Conservation (phyloP, 2,329 filamentous ascomycete species). For the Trichoderma polysporum region DNA sequence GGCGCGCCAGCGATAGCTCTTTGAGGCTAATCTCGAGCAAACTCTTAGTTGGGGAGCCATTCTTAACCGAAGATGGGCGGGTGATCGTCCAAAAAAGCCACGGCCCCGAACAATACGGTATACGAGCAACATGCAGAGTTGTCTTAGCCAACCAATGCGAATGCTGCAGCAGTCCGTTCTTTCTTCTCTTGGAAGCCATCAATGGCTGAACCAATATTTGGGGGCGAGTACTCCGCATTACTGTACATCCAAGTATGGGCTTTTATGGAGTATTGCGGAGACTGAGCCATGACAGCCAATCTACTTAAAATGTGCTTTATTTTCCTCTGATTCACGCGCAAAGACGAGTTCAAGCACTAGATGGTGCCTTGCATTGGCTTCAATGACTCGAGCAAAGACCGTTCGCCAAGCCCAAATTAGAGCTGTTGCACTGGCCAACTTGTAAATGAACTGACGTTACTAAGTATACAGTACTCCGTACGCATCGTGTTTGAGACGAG, state of each 20-base stretch:
- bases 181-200: not conserved
- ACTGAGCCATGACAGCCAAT: not conserved
- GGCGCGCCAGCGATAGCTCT: slow-evolving; percentile 1
- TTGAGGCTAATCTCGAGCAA: slow-evolving; percentile 11
- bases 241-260: not conserved
- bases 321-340: not conserved
- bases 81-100: slow-evolving; percentile 14
- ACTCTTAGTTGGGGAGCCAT: not conserved
- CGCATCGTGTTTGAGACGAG: not conserved
- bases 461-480: too few species aligned
- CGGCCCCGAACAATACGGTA: not conserved
- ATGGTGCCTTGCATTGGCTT: slow-evolving; percentile 14
- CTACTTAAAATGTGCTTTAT: not conserved
- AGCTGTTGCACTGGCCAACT: slow-evolving; percentile 9
- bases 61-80: slow-evolving; percentile 18
- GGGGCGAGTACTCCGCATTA: not conserved
- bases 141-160: not conserved
- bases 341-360: not conserved
- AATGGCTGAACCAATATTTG: not conserved
- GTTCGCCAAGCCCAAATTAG: slow-evolving; percentile 3
- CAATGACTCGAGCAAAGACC: not conserved
- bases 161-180: not conserved
- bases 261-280: not conserved
- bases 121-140: not conserved
- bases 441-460: slow-evolving; percentile 5